These are phyloP conservation scores for Globisporangium irregulare DNA, from an alignment of 352 stramenopile genomes.

Conservation along the genomic window DNA sequence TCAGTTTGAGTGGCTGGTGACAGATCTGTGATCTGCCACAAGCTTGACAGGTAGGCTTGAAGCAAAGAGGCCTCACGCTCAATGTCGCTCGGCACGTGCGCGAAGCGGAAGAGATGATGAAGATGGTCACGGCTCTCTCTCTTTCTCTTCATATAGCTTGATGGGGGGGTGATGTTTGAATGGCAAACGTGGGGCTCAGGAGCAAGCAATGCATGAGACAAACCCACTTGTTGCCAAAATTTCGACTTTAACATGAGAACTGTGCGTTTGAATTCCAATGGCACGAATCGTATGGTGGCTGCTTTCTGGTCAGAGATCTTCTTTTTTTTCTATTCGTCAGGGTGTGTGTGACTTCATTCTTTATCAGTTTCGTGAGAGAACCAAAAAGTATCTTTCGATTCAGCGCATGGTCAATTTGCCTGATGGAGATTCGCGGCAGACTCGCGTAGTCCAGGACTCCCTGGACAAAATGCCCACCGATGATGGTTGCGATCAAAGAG, in stretches of 20 bases:
- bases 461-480: too few species aligned
- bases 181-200: not conserved
- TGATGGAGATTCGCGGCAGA: too few species aligned
- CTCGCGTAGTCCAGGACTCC: too few species aligned
- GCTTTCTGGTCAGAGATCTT: not conserved
- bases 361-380: not conserved
- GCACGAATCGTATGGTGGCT: not conserved
- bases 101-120: not conserved
- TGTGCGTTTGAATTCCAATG: not conserved
- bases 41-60: not conserved
- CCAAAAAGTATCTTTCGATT: too few species aligned
- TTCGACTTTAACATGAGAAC: not conserved
- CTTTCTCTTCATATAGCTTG: not conserved
- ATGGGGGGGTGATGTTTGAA: not conserved
- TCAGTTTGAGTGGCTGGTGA: not conserved
- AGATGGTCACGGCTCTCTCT: not conserved
- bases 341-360: not conserved
- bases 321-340: not conserved
- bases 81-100: not conserved
- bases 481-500: too few species aligned
- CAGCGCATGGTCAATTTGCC: too few species aligned
- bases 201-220: not conserved
- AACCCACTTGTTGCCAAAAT: not conserved
- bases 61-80: not conserved
- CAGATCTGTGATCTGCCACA: not conserved